These are phyloP conservation scores for Xylaria sp. DNA, from an alignment of 2,329 filamentous ascomycete genomes.

Conservation along the genomic window DNA sequence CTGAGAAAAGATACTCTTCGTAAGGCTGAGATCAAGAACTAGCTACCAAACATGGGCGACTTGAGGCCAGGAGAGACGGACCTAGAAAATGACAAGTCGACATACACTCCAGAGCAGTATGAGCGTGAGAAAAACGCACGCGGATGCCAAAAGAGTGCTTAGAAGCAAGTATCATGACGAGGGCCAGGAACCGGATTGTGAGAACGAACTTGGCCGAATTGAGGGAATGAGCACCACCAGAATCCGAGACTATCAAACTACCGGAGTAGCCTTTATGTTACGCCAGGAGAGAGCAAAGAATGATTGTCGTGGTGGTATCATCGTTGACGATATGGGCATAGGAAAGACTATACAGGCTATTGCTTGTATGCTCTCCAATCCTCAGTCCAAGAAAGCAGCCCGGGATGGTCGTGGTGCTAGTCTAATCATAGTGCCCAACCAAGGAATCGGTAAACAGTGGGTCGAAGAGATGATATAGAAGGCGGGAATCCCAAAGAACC, in stretches of 20 bases:
- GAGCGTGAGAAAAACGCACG: not conserved
- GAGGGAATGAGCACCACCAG: conserved; percentile 8
- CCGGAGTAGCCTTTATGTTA: conserved; percentile 17
- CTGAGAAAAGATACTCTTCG: not conserved
- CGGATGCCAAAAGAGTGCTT: not conserved
- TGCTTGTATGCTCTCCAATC: conserved; percentile 12
- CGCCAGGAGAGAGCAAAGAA: conserved; percentile 5
- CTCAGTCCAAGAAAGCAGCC: conserved; percentile 1
- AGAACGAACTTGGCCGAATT: conserved; percentile 6
- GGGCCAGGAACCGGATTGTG: not conserved
- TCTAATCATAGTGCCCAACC: conserved; percentile 16
- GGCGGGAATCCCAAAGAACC: not conserved
- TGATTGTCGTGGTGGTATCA: conserved; percentile 16
- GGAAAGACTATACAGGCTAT: conserved; percentile 27
- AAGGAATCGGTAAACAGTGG: conserved; percentile 16
- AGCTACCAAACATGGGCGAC: not conserved
- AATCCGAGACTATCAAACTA: conserved; percentile 24
- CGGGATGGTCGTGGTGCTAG: not conserved
- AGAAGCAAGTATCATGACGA: not conserved
- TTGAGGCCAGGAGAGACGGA: not conserved
- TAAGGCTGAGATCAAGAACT: not conserved
- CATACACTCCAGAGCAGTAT: not conserved
- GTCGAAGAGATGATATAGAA: not conserved
- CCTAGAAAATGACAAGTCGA: too few relatives aligned
- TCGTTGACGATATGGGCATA: conserved; percentile 29